phyloP scores from a whole-genome alignment of 805 yeast genomes.

The Starmerella scarabaei region DNA sequence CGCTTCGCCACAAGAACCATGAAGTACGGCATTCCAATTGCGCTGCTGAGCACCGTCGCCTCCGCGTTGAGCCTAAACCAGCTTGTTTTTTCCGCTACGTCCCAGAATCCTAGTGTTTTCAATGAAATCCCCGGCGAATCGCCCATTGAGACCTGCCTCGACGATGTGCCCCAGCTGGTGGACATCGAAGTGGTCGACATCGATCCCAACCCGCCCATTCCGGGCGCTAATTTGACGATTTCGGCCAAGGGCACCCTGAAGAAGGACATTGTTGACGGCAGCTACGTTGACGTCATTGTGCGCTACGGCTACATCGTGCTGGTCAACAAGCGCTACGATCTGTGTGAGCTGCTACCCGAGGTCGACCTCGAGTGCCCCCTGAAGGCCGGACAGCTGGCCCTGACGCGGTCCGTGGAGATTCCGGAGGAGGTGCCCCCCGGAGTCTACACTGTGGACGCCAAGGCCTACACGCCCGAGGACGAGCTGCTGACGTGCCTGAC shows the following conservation, averaged over 20 bases:
- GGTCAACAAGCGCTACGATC: constrained; percentile 77
- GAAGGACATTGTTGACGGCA: constrained; percentile 57
- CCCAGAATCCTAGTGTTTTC: background rate
- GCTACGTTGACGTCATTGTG: constrained; percentile 90
- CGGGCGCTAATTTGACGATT: constrained; percentile 75
- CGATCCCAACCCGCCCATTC: constrained; percentile 76
- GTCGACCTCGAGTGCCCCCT: constrained; percentile 83
- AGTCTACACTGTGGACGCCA: constrained; percentile 68
- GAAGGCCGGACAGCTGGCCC: constrained; percentile 48
- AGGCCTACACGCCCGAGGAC: constrained; percentile 80
- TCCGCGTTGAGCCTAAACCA: background rate
- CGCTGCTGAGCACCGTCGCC: background rate
- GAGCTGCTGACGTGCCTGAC: constrained; percentile 68
- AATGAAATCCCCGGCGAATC: constrained; percentile 68
- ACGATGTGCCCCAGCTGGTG: constrained; percentile 47
- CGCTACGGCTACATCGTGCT: constrained; percentile 83
- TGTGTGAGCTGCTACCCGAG: constrained; percentile 75
- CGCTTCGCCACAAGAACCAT: no score
- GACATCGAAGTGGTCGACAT: constrained; percentile 46
- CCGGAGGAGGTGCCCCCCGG: constrained; percentile 96
- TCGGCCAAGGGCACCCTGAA: constrained; percentile 55
- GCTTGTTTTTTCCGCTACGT: background rate
- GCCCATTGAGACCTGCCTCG: constrained; percentile 70
- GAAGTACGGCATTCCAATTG: background rate
- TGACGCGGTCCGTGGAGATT: constrained; percentile 63